These are phyloP conservation scores for Aureobasidium sp. DNA, from an alignment of 2,329 filamentous ascomycete species.

Conservation along the genomic window DNA sequence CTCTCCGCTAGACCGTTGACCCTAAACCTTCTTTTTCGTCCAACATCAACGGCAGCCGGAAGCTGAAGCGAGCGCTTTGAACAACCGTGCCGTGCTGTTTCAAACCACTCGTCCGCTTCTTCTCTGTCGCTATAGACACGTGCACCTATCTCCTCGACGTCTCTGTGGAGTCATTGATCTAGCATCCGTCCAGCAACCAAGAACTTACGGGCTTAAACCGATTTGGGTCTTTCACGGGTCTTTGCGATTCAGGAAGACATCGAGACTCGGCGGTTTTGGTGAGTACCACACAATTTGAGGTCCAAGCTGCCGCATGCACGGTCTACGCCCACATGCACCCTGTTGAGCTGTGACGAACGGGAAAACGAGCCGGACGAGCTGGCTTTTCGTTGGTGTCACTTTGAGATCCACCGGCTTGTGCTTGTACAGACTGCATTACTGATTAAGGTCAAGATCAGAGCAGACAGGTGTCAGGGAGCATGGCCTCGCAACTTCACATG, in stretches of 20 bases:
- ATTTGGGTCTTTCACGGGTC: not conserved
- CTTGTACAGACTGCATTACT: conserved; percentile 1
- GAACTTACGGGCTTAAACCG: not conserved
- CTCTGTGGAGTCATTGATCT: not conserved
- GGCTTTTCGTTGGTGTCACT: conserved; percentile 8
- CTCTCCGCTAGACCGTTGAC: conserved; percentile 8
- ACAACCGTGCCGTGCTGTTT: not conserved
- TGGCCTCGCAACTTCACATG: not conserved
- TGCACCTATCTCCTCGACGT: not conserved
- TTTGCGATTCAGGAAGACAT: not conserved
- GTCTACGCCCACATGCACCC: not conserved
- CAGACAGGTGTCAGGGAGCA: conserved; percentile 5
- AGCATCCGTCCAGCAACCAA: not conserved
- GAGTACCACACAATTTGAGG: not conserved
- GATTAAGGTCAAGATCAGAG: not conserved
- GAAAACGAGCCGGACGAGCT: not conserved
- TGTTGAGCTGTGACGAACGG: not conserved
- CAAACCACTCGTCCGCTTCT: not conserved
- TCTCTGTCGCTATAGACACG: not conserved
- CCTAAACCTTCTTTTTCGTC: conserved; percentile 6
- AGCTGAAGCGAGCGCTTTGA: not conserved
- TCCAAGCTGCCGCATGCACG: conserved; percentile 1
- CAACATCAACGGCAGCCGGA: not conserved
- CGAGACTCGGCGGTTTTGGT: not conserved
- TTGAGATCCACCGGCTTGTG: not conserved